Base-by-base conservation (phyloP, 2,329 filamentous ascomycete species). In the Paradendryphiella salina region DNA sequence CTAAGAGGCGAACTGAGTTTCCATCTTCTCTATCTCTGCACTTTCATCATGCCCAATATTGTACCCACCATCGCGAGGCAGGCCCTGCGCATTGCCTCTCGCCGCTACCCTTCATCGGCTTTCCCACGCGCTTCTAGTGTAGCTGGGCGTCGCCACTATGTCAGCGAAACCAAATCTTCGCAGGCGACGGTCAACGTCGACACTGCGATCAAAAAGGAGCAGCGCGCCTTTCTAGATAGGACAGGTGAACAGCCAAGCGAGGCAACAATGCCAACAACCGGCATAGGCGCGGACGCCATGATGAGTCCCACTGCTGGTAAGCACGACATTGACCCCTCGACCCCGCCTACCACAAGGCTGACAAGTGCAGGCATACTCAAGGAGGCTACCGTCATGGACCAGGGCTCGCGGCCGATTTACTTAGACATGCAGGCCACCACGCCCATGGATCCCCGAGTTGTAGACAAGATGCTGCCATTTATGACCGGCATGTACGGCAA, bases 361-460 rank as follows among this genome's bases (percentile, higher is more conserved):
- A 72, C 53, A 15, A 4, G 3, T 15, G 2, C 52, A 82, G 88
- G 89, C 60, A 87, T 96, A 37, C 79, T 99, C 56, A 95, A 94
- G 78, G 88, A 96, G 73, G 93, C 92, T 7, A 91, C 90, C 10
- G 80, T 96, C 58, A 89, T 97, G 87, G 92, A 96, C 62, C 86
- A 96, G 74, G 94, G 94, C 51, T 87, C 89, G 56, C 82, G 94
- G 52, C 94, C 94, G 32, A 97, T 99, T 70, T 99, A 99, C 68
- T 86, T 99, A 46, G 94, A 99, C 71, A 96, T 96, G 87, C 94
- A 99, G 77, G 90, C 94, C 29, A 99, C 94, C 1, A 99, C 94
- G 0, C 94, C 94, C 14, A 85, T 94, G 52, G 94, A 99, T 66
- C 94, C 94, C 18, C 85, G 94, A 60, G 94, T 99, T 26, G 82